A percentile compares a stretch with the other conserved stretches of the same genome.
phyloP scores from a whole-genome alignment of 2,329 filamentous ascomycete species.

The Alternaria sp. region DNA sequence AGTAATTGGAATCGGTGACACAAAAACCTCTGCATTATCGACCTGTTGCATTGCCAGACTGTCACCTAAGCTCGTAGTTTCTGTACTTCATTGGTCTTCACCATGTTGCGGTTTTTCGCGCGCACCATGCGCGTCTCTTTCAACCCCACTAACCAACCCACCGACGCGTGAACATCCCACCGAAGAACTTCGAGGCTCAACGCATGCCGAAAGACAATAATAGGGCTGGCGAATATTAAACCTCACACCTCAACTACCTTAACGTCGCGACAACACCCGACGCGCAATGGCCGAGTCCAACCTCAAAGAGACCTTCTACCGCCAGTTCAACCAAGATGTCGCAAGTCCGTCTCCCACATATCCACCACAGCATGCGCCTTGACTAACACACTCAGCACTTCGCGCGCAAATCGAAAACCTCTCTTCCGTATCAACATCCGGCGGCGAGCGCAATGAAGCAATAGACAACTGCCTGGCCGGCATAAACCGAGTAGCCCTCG shows the following conservation, averaged over 20 bases:
- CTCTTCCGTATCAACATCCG: constrained; percentile 65
- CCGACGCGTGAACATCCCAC: not conserved
- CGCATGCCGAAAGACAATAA: not conserved
- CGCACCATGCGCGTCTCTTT: not conserved
- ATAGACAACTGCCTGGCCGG: constrained; percentile 79
- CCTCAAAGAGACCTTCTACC: constrained; percentile 81
- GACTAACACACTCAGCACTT: constrained; percentile 63
- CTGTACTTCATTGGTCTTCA: not conserved
- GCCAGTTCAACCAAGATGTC: constrained; percentile 79
- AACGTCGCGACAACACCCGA: not conserved
- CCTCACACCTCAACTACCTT: too few species aligned
- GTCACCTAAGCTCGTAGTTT: not conserved
- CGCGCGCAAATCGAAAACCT: constrained; percentile 78
- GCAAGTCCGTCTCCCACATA: constrained; percentile 59
- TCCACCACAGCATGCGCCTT: too few species aligned
- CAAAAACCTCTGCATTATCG: not conserved
- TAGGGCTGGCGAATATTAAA: too few species aligned
- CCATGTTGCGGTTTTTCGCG: not conserved
- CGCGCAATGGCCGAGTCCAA: constrained; percentile 25
- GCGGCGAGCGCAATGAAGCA: constrained; percentile 79
- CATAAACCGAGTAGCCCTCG: constrained; percentile 80
- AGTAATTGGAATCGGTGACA: not conserved
- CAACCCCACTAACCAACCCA: constrained; percentile 1
- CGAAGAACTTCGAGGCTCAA: not conserved
- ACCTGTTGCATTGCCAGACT: not conserved